Conservation (phyloP, 163 green algal species). For the Chlamydomonas reinhardtii region DNA sequence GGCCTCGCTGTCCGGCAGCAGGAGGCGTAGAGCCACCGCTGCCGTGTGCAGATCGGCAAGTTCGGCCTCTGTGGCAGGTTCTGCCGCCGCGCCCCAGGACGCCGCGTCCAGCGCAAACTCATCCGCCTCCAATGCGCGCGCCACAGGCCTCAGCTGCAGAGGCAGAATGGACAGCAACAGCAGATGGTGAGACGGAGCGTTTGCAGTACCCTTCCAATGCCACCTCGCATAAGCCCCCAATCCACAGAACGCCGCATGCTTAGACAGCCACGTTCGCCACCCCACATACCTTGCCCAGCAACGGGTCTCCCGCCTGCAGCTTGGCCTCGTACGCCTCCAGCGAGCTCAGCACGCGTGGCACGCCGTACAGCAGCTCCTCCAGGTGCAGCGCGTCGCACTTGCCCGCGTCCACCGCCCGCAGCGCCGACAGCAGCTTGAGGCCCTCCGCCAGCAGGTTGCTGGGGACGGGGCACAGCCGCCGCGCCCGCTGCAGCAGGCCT, state of each 20-base stretch:
- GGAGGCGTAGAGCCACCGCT: background rate
- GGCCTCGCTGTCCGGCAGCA: background rate
- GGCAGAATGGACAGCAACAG: too few species aligned
- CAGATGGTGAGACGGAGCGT: too few species aligned
- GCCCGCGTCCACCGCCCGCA: background rate
- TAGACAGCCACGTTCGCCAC: too few species aligned
- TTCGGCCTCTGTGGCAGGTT: too few species aligned
- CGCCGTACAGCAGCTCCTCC: conserved; percentile 1
- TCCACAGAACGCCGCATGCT: too few species aligned
- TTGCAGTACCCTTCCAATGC: too few species aligned
- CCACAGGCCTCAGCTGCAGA: background rate
- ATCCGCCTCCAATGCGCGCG: background rate
- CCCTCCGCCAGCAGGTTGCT: conserved; percentile 3
- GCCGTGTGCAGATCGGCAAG: background rate
- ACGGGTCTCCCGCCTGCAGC: background rate
- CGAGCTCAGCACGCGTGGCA: background rate
- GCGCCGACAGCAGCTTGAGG: background rate
- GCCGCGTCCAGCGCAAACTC: background rate
- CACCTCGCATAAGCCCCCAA: too few species aligned
- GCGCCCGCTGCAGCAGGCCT: background rate
- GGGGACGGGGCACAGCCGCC: background rate
- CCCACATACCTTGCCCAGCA: background rate
- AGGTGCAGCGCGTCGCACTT: background rate
- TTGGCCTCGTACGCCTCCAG: background rate
- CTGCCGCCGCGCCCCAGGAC: background rate